Conservation (phyloP, 768 basidiomycete species). For the Clitopilus passeckerianus region DNA sequence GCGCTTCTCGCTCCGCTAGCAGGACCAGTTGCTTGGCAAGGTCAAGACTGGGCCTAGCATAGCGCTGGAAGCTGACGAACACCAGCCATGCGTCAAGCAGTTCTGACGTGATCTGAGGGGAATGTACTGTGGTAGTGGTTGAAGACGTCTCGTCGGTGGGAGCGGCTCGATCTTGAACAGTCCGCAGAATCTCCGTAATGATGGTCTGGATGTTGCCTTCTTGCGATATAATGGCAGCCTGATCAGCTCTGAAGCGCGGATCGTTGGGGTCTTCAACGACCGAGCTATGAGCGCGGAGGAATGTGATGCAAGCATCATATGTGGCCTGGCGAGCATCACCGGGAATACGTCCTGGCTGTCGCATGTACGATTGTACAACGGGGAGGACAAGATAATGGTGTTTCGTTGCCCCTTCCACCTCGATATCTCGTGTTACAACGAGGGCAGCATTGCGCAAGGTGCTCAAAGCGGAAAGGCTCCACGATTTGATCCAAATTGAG, state of each 20-base stretch:
- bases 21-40: not conserved
- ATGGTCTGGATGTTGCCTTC: not conserved
- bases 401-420: not conserved
- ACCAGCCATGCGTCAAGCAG: not conserved
- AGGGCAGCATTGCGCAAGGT: not conserved
- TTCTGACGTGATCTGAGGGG: not conserved
- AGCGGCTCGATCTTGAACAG: not conserved
- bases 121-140: not conserved
- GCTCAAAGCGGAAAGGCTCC: not conserved
- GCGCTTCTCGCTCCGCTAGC: not conserved
- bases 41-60: not conserved
- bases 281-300: constrained; percentile 8
- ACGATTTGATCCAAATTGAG: not conserved
- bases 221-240: not conserved
- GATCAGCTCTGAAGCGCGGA: constrained; percentile 1
- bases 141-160: not conserved
- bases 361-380: constrained; percentile 15
- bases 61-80: not conserved
- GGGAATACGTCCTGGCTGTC: constrained; percentile 6
- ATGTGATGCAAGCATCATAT: constrained; percentile 9
- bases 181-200: not conserved
- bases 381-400: constrained; percentile 9
- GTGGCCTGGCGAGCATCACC: constrained; percentile 1
- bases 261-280: constrained; percentile 1
- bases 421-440: not conserved